Evolutionary conservation across 441 rosid genomes (phyloP).

Genomic region (Erodium moschatum): DNA sequence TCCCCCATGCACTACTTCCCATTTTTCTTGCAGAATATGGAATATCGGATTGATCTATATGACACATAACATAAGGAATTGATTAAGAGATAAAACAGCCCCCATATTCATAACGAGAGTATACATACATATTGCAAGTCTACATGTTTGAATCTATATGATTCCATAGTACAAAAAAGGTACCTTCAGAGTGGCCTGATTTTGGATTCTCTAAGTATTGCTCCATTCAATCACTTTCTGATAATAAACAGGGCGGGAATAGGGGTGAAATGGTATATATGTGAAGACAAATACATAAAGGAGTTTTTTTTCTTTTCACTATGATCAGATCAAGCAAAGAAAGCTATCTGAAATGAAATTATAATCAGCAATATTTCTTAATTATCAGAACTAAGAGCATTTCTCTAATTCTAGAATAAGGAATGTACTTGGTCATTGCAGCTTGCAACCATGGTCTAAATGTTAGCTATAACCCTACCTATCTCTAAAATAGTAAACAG

Average conservation of each 20-base stretch:
- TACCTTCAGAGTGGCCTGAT: neutral
- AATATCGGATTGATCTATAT: constrained; percentile 18
- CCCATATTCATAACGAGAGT: neutral
- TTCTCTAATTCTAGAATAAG: neutral
- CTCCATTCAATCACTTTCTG: constrained; percentile 5
- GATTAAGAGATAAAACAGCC: neutral
- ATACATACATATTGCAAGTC: neutral
- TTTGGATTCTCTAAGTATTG: neutral
- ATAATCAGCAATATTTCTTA: neutral
- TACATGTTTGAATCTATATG: neutral
- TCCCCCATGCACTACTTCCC: constrained; percentile 44
- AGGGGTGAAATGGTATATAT: neutral
- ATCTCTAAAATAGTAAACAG: neutral
- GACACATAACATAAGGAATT: neutral
- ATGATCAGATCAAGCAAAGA: neutral
- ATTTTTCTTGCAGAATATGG: constrained; percentile 23
- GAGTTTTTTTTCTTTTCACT: too few species aligned
- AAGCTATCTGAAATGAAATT: neutral
- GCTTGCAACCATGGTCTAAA: neutral
- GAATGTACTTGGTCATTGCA: neutral
- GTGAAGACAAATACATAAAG: neutral
- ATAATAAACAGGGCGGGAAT: neutral
- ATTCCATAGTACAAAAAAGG: neutral
- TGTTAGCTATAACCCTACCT: neutral
- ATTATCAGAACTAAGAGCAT: neutral